Evolutionary conservation across 768 basidiomycete genomes (phyloP), one percentile per base, ranked within the genome.

Genomic region (Lentinus tigrinus): DNA sequence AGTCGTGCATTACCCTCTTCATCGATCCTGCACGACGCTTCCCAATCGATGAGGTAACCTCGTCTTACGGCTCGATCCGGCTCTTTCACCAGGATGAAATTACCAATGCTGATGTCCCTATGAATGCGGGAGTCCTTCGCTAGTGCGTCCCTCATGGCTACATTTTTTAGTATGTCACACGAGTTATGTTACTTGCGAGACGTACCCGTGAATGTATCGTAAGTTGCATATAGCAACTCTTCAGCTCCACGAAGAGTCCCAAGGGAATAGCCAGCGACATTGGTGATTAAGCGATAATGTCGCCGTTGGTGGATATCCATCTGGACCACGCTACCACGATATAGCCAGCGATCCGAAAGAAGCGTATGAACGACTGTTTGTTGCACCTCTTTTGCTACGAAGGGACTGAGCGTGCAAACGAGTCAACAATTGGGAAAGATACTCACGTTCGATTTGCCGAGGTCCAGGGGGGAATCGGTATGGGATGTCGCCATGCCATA

Each of bases 381-480:
- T 21, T 58, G 57, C 36, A 26, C n/a, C 11, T 37, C 27, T 3
- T 27, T 9, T 5, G 3, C 55, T 56, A 11, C n/a, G 31, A 31
- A 11, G 11, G 75, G 40, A 0, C 68, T 59, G 61, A 75, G 73
- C 21, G 31, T 21, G 17, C 17, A 11, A 11, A 13, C 8, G 21
- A 36, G 7, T 31, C 28, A 14, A 28, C 3, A 1, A 3, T n/a
- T n/a, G 37, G 16, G 19, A 5, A 9, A 11, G 21, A 16, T 9
- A 21, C 48, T 34, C n/a, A 50, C 48, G 3, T 27, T 17, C 27
- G 1, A 50, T n/a, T 19, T 34, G 31, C 14, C 48, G 48, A 11
- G 31, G 48, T 23, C 3, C 21, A 8, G 17, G 5, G 5, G 48
- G n/a, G 16, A 21, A 16, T 9, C 17, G 14, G 14, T 40, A n/a